Evolutionary conservation across 148 eudicot genomes (phyloP).

Genomic region (Selenicereus undatus): DNA sequence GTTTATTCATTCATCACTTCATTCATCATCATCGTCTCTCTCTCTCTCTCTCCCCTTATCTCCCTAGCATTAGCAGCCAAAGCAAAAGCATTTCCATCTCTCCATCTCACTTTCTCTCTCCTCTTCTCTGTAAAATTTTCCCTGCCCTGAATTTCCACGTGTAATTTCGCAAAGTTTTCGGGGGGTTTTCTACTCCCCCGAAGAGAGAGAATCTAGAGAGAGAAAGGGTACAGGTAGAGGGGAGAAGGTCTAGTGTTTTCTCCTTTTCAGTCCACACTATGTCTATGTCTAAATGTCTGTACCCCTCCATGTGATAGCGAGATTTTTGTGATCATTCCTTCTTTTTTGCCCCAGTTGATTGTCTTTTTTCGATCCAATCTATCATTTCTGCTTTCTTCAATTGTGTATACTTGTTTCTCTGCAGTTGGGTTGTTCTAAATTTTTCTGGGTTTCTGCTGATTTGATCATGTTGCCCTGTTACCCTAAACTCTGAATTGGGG

Average conservation of each 20-base stretch:
- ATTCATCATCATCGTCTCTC: slow-evolving; percentile 3
- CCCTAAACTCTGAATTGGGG: too few relatives aligned
- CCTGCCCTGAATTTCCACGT: slow-evolving; percentile 25
- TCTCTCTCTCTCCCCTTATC: slow-evolving; percentile 11
- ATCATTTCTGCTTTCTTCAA: neutral
- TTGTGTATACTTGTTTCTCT: neutral
- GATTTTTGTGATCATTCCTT: neutral
- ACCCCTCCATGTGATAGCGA: neutral
- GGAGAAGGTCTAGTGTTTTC: slow-evolving; percentile 3
- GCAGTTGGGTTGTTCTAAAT: neutral
- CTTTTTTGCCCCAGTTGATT: neutral
- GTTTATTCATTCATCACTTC: neutral
- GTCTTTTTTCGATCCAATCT: neutral
- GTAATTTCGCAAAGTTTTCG: slow-evolving; percentile 3
- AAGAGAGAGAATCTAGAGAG: neutral
- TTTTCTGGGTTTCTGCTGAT: neutral
- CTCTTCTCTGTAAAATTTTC: slow-evolving; percentile 5
- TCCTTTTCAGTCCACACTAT: slow-evolving; percentile 7
- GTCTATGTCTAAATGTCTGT: neutral
- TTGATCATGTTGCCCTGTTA: neutral
- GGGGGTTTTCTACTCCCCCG: too few relatives aligned
- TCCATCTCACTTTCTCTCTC: neutral
- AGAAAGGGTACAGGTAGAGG: neutral
- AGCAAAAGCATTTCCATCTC: neutral
- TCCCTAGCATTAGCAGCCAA: neutral